These are phyloP conservation scores for Euphorbia lathyris DNA, from an alignment of 345 rosid genomes.

Conservation along the genomic window DNA sequence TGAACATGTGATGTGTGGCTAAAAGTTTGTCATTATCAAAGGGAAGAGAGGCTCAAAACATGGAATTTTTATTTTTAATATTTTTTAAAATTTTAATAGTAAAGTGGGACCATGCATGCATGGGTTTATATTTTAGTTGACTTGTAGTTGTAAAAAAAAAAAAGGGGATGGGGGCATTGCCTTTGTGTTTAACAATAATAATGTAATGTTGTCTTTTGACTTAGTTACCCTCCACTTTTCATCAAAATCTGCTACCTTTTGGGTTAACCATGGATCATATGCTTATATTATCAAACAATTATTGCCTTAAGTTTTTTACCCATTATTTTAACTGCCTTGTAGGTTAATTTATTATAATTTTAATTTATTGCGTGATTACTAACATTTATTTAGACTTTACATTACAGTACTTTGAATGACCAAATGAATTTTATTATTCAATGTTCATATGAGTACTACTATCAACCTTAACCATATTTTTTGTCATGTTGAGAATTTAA, in stretches of 20 bases:
- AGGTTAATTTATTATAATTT: no score
- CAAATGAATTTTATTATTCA: no score
- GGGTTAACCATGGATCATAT: neutral
- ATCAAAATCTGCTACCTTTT: constrained; percentile 6
- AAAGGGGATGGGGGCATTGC: neutral
- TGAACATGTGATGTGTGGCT: neutral
- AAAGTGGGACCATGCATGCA: neutral
- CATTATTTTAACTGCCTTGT: no score
- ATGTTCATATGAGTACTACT: no score
- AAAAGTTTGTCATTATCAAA: neutral
- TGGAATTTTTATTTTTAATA: no score
- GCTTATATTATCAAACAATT: neutral
- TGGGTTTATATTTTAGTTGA: neutral
- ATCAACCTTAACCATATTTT: no score
- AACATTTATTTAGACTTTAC: no score
- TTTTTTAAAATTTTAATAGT: no score
- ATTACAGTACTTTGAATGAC: no score
- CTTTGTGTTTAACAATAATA: constrained; percentile 3
- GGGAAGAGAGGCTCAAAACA: no score
- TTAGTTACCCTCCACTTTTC: constrained; percentile 7
- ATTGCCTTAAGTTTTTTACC: neutral
- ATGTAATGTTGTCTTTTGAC: constrained; percentile 16
- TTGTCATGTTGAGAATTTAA: no score
- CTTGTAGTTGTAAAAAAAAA: constrained; percentile 15
- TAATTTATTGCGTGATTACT: no score